These are phyloP conservation scores for Solanum paucissectum DNA, from an alignment of 257 asterid species.

Conservation along the genomic window DNA sequence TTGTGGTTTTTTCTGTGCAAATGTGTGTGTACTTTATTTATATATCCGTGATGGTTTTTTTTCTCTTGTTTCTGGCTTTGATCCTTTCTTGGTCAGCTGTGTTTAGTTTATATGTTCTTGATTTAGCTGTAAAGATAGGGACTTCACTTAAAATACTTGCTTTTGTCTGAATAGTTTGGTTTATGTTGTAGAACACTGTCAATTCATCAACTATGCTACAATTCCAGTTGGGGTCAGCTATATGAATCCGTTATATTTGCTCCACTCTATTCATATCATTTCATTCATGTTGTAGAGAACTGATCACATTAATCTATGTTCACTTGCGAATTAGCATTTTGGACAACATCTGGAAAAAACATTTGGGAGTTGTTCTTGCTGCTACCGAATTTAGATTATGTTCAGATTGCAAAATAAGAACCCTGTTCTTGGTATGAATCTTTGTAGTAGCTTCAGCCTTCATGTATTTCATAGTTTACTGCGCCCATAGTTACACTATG, in stretches of 20 bases:
- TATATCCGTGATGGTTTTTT: neutral
- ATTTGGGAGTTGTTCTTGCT: neutral
- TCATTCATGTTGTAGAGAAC: neutral
- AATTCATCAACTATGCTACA: neutral
- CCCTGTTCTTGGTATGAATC: neutral
- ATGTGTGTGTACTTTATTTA: neutral
- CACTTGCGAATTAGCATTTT: neutral
- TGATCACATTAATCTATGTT: neutral
- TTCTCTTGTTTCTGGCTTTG: neutral
- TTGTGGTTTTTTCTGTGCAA: slow-evolving; percentile 2
- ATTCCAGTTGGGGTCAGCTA: neutral
- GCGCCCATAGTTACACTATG: neutral
- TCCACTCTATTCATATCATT: neutral
- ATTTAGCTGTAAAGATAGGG: slow-evolving; percentile 3
- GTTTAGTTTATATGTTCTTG: neutral
- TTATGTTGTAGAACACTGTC: neutral
- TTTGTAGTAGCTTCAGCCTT: neutral
- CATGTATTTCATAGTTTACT: neutral
- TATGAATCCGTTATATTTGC: neutral
- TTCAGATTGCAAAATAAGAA: neutral
- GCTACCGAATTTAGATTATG: neutral
- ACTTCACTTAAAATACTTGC: neutral
- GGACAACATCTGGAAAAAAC: neutral
- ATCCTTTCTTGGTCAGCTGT: neutral
- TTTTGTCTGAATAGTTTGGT: neutral